Percentiles rank a stretch among this genome's conserved stretches.
Evolutionary conservation across 2,329 filamentous ascomycete genomes (phyloP).

Genomic region (Aspergillus carbonarius): DNA sequence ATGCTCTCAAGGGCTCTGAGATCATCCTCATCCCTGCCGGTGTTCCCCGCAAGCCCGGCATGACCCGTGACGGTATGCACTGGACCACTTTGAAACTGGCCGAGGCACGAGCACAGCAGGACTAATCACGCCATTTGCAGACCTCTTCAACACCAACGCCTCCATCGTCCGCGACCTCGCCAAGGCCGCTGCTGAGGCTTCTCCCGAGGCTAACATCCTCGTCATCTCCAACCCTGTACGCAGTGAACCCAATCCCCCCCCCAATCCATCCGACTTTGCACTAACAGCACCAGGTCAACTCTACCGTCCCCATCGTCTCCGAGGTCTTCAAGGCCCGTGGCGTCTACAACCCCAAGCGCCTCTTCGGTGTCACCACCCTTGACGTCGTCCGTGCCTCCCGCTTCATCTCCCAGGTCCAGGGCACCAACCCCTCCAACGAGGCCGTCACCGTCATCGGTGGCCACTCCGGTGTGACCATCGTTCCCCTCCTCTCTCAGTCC

Average conservation of each 20-base stretch:
- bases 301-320: conserved; percentile 93
- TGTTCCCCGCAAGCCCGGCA: conserved; percentile 98
- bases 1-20: conserved; percentile 81
- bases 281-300: conserved; percentile 69
- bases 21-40: conserved; percentile 97
- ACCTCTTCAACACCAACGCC: conserved; percentile 99
- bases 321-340: conserved; percentile 94
- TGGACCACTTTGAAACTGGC: not conserved
- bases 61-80: conserved; percentile 83
- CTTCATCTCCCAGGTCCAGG: conserved; percentile 95
- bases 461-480: conserved; percentile 97
- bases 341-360: conserved; percentile 98
- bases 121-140: conserved; percentile 42
- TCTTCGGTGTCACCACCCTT: conserved; percentile 99
- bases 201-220: conserved; percentile 90
- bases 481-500: conserved; percentile 94
- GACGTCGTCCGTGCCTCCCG: conserved; percentile 96
- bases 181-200: conserved; percentile 85
- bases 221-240: conserved; percentile 94
- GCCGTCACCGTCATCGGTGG: conserved; percentile 95
- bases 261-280: not conserved
- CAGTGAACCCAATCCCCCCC: not conserved
- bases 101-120: not conserved
- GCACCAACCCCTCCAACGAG: conserved; percentile 85
- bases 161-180: conserved; percentile 98